Conservation (phyloP, 768 basidiomycete genomes). For the Phlebiopsis flavidoalba region DNA sequence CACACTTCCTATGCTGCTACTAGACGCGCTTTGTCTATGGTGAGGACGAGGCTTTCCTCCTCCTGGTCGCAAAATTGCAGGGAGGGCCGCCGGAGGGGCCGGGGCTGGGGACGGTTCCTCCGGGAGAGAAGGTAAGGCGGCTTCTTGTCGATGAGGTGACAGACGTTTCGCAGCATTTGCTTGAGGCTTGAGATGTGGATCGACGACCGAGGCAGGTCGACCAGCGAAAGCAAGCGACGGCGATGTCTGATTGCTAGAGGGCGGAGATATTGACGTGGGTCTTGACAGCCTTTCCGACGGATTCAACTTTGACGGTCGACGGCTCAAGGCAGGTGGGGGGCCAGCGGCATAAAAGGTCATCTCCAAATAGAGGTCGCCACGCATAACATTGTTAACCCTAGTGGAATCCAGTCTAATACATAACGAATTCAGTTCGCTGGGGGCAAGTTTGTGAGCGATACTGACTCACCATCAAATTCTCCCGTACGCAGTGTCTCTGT, state of each 20-base stretch:
- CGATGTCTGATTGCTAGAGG: background rate
- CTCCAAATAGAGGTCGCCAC: constrained; percentile 88
- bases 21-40: background rate
- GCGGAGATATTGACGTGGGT: constrained; percentile 1
- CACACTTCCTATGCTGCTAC: background rate
- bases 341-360: constrained; percentile 87
- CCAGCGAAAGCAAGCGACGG: background rate
- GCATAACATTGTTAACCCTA: constrained; percentile 51
- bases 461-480: constrained; percentile 83
- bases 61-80: constrained; percentile 41
- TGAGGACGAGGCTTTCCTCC: constrained; percentile 10
- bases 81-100: constrained; percentile 19
- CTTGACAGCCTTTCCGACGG: constrained; percentile 22
- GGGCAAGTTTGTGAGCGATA: background rate
- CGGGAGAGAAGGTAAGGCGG: background rate
- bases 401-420: constrained; percentile 59
- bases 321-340: constrained; percentile 38
- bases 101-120: background rate
- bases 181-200: background rate
- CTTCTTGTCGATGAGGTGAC: background rate
- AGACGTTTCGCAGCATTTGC: background rate
- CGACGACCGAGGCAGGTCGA: background rate
- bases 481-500: constrained; percentile 75
- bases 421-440: background rate
- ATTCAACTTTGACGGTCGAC: constrained; percentile 26